phyloP scores from a whole-genome alignment of 2,329 filamentous ascomycete genomes.

The Hymenoscyphus occultus region DNA sequence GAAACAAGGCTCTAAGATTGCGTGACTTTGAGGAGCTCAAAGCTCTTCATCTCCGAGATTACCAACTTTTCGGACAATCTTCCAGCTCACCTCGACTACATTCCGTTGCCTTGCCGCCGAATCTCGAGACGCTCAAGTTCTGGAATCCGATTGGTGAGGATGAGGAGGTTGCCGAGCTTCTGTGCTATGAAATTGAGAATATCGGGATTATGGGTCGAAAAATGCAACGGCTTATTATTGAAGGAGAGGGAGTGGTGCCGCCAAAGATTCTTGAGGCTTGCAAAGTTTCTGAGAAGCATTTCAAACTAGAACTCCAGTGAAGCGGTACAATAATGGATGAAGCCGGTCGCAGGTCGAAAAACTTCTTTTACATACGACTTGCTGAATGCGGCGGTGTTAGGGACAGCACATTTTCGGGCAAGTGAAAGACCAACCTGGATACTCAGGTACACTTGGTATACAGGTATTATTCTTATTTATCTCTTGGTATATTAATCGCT shows the following conservation, averaged over 20 bases:
- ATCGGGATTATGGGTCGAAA: conserved; percentile 39
- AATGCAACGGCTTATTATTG: conserved; percentile 40
- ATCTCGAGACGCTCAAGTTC: conserved; percentile 46
- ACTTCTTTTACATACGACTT: not conserved
- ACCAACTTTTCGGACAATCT: conserved; percentile 47
- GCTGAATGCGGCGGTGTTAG: not conserved
- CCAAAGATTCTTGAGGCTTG: conserved; percentile 8
- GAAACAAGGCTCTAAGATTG: conserved; percentile 43
- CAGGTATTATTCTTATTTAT: not conserved
- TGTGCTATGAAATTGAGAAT: conserved; percentile 43
- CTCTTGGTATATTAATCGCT: not conserved
- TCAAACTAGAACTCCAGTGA: conserved; percentile 3
- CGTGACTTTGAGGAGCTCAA: conserved; percentile 44
- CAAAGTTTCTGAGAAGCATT: conserved; percentile 4
- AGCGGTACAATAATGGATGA: not conserved
- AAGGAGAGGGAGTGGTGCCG: conserved; percentile 11
- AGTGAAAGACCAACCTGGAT: not conserved
- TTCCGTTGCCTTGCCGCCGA: conserved; percentile 47
- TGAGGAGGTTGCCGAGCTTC: conserved; percentile 46
- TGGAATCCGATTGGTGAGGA: conserved; percentile 46
- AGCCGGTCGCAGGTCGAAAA: not conserved
- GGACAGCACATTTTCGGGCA: not conserved
- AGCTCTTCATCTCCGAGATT: conserved; percentile 45
- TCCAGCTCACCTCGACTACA: conserved; percentile 42
- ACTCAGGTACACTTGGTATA: not conserved